phyloP scores from a whole-genome alignment of 805 yeast species.

The Starmerella apicola region DNA sequence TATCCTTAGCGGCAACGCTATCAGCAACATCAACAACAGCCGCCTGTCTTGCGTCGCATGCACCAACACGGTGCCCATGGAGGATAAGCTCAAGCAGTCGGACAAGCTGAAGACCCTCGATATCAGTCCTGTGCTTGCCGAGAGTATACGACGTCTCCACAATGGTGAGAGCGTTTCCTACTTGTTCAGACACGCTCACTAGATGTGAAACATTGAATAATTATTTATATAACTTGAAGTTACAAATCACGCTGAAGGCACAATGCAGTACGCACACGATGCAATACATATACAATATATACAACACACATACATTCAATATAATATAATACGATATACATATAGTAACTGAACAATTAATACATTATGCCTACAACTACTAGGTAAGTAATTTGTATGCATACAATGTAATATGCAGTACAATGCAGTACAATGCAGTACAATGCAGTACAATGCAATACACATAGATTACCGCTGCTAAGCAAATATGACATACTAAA shows the following conservation, averaged over 20 bases:
- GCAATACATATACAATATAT: neutral
- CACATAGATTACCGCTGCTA: too few species aligned
- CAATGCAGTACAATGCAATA: too few species aligned
- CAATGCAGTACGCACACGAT: neutral
- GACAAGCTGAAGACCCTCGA: constrained; percentile 68
- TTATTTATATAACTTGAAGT: too few species aligned
- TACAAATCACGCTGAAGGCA: neutral
- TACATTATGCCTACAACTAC: too few species aligned
- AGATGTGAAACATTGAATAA: too few species aligned
- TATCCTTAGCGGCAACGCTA: constrained; percentile 78
- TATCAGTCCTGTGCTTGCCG: constrained; percentile 78
- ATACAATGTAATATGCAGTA: too few species aligned
- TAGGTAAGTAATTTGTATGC: too few species aligned
- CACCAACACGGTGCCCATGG: constrained; percentile 87
- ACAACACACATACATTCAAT: neutral
- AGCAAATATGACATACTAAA: too few species aligned
- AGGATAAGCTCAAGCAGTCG: constrained; percentile 46
- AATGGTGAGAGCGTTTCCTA: constrained; percentile 93
- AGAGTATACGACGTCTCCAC: constrained; percentile 86
- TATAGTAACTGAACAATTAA: too few species aligned
- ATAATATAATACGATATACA: too few species aligned
- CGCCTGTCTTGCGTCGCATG: constrained; percentile 68
- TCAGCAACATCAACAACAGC: constrained; percentile 56
- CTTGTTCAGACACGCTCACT: constrained; percentile 38
- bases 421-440: too few species aligned